Percentiles rank a stretch among this genome's conserved stretches.
phyloP scores from a whole-genome alignment of 345 rosid species.

The Linum tenue region DNA sequence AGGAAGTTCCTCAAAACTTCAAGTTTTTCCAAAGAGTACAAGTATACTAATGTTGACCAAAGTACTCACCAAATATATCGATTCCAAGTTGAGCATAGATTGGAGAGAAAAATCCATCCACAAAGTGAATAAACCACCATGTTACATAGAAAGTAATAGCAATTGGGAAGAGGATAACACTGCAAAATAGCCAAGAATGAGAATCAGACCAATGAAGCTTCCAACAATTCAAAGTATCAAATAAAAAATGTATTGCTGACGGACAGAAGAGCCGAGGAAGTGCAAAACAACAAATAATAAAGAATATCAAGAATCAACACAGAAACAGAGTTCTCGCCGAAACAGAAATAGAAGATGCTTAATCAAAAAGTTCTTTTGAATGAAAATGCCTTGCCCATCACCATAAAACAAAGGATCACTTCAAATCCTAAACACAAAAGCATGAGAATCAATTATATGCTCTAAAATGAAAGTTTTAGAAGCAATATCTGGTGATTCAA shows the following conservation, averaged over 20 bases:
- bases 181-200: constrained; percentile 35
- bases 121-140: constrained; percentile 99
- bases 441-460: background rate
- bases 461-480: too few species aligned
- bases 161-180: constrained; percentile 92
- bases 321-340: background rate
- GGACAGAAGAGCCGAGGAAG: background rate
- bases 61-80: constrained; percentile 69
- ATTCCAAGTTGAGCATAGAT: constrained; percentile 91
- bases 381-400: background rate
- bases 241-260: background rate
- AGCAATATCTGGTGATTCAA: too few species aligned
- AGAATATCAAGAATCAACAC: background rate
- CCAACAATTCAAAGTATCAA: background rate
- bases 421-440: background rate
- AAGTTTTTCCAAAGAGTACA: background rate
- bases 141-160: constrained; percentile 91
- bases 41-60: background rate
- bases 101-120: constrained; percentile 97
- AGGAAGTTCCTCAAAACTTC: background rate
- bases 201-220: constrained; percentile 8
- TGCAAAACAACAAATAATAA: background rate
- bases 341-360: background rate
- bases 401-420: background rate
- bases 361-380: background rate